These are phyloP conservation scores for Saccharum hybrid DNA, from an alignment of 202 grass and related monocot genomes.

Conservation along the genomic window DNA sequence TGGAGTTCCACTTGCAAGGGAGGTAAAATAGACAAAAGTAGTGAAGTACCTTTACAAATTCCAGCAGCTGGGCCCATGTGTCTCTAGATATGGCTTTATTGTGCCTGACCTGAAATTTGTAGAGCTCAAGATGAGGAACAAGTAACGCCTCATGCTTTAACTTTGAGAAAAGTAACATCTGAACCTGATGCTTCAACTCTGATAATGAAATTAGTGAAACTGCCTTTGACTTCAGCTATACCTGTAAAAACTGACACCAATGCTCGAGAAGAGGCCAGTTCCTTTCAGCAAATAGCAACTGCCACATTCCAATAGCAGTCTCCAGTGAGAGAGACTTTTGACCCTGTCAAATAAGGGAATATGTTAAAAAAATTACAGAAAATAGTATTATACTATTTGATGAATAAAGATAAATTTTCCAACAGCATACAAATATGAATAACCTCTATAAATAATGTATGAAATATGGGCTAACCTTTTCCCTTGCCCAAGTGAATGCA, in stretches of 20 bases:
- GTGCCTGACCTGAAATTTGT: constrained; percentile 79
- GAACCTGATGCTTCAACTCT: background rate
- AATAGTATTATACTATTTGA: constrained; percentile 19
- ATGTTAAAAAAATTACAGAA: constrained; percentile 4
- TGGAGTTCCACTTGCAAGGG: background rate
- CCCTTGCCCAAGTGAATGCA: constrained; percentile 93
- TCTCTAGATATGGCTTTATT: constrained; percentile 98
- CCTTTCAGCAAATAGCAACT: constrained; percentile 85
- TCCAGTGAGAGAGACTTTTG: constrained; percentile 97
- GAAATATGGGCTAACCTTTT: constrained; percentile 69
- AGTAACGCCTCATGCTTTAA: background rate
- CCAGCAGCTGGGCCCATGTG: constrained; percentile 93
- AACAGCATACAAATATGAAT: constrained; percentile 15
- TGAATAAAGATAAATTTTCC: constrained; percentile 1
- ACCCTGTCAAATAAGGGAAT: constrained; percentile 65
- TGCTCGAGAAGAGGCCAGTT: constrained; percentile 90
- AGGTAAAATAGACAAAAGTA: background rate
- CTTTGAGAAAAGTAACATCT: constrained; percentile 14
- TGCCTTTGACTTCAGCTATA: constrained; percentile 30
- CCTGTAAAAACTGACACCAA: constrained; percentile 97
- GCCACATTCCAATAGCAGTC: constrained; percentile 99
- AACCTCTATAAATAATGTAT: constrained; percentile 15
- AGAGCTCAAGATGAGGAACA: constrained; percentile 22
- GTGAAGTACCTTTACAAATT: constrained; percentile 90
- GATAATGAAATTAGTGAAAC: constrained; percentile 24